Evolutionary conservation across 495 filamentous ascomycete species (phyloP).

Genomic region (Thozetella sp.): DNA sequence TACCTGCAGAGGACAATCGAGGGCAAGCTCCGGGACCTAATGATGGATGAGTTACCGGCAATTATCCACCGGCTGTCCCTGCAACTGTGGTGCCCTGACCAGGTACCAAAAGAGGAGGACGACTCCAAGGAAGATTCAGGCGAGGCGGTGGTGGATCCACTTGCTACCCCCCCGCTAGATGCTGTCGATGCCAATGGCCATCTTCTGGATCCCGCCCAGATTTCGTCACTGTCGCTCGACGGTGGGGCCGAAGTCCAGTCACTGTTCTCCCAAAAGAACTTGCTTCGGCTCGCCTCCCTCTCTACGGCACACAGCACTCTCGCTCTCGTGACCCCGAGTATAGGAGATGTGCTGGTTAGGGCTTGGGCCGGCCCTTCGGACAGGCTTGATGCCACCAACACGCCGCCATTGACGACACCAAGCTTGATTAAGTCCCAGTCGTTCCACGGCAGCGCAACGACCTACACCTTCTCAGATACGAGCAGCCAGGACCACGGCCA

Average conservation of each 20-base stretch:
- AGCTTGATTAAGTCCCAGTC: constrained; percentile 63
- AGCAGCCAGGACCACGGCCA: constrained; percentile 49
- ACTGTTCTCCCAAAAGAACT: constrained; percentile 88
- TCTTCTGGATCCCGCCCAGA: constrained; percentile 69
- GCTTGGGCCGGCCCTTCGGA: constrained; percentile 89
- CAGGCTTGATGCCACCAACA: constrained; percentile 58
- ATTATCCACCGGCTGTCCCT: constrained; percentile 94
- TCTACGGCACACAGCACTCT: constrained; percentile 83
- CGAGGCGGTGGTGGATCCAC: constrained; percentile 67
- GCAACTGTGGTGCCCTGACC: constrained; percentile 87
- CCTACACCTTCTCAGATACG: constrained; percentile 62
- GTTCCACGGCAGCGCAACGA: constrained; percentile 59
- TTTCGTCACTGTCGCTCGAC: constrained; percentile 75
- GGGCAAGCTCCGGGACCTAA: constrained; percentile 84
- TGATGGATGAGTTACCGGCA: constrained; percentile 96
- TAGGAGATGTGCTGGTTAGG: constrained; percentile 82
- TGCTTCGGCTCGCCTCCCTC: constrained; percentile 74
- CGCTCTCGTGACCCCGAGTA: constrained; percentile 82
- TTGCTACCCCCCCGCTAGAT: constrained; percentile 78
- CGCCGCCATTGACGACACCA: constrained; percentile 55
- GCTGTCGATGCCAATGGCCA: constrained; percentile 77
- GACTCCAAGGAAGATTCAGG: constrained; percentile 47
- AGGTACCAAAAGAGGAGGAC: constrained; percentile 60
- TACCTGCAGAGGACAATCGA: constrained; percentile 98
- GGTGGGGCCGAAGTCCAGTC: constrained; percentile 75